Percentiles rank a stretch among this genome's conserved stretches.
Evolutionary conservation across 106 monocot species (phyloP).

Genomic region (Dioscorea alata): DNA sequence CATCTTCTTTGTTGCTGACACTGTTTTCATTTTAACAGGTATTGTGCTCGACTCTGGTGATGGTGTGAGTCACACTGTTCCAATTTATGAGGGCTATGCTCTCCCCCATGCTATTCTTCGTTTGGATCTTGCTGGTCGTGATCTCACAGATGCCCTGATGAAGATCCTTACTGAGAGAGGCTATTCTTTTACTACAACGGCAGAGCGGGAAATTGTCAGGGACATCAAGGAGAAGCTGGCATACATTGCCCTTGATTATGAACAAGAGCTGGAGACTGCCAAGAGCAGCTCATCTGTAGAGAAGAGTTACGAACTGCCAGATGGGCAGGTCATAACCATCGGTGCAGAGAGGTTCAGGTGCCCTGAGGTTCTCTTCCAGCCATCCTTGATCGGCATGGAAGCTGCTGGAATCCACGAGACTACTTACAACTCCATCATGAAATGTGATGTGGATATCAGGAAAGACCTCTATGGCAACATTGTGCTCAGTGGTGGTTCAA

Average conservation of each 20-base stretch:
- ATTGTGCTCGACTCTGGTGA: constrained; percentile 26
- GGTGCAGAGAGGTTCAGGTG: constrained; percentile 31
- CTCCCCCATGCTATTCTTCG: constrained; percentile 23
- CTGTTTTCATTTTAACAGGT: constrained; percentile 1
- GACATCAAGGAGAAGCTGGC: constrained; percentile 27
- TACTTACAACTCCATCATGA: constrained; percentile 22
- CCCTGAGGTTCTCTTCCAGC: constrained; percentile 23
- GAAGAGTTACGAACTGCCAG: constrained; percentile 20
- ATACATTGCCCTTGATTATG: constrained; percentile 28
- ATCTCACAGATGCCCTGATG: constrained; percentile 28
- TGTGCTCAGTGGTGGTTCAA: constrained; percentile 27
- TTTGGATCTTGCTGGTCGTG: constrained; percentile 23
- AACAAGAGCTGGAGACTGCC: constrained; percentile 25
- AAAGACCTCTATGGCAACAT: constrained; percentile 23
- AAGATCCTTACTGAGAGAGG: constrained; percentile 34
- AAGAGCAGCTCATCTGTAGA: constrained; percentile 29
- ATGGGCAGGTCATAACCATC: constrained; percentile 23
- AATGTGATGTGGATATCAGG: constrained; percentile 25
- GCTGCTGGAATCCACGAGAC: constrained; percentile 30
- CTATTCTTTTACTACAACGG: constrained; percentile 28
- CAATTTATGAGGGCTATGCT: constrained; percentile 21
- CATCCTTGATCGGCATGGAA: constrained; percentile 32
- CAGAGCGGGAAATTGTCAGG: constrained; percentile 29
- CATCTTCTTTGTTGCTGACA: background rate
- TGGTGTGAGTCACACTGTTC: constrained; percentile 18